These are phyloP conservation scores for Colletotrichum spinosum DNA, from an alignment of 2,329 filamentous ascomycete species.

Conservation along the genomic window DNA sequence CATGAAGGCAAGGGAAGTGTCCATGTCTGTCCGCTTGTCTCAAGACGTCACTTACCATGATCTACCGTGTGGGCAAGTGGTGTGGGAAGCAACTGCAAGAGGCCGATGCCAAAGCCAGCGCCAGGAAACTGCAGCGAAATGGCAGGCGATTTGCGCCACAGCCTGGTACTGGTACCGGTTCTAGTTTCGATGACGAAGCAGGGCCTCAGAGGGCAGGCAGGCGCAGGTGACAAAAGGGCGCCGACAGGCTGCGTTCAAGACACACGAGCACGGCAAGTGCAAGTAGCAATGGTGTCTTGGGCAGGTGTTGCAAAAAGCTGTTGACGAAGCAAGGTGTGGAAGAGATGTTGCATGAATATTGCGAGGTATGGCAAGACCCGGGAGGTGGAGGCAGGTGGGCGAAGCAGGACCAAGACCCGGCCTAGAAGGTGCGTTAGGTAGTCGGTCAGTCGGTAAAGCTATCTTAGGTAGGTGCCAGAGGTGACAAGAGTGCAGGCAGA, in stretches of 20 bases:
- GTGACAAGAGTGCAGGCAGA: conserved; percentile 7
- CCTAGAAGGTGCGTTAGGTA: background rate
- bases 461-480: conserved; percentile 14
- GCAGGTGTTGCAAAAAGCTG: conserved; percentile 1
- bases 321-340: conserved; percentile 17
- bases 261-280: conserved; percentile 27
- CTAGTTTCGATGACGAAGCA: conserved; percentile 31
- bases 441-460: conserved; percentile 3
- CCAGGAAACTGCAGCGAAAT: conserved; percentile 21
- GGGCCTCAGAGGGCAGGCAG: conserved; percentile 29
- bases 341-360: conserved; percentile 36
- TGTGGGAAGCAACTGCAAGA: conserved; percentile 21
- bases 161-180: conserved; percentile 7
- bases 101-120: conserved; percentile 19
- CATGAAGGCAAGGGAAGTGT: conserved; percentile 13
- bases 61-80: conserved; percentile 19
- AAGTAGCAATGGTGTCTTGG: conserved; percentile 29
- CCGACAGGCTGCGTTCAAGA: conserved; percentile 29
- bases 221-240: conserved; percentile 17
- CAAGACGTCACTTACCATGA: conserved; percentile 31
- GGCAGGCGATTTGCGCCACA: conserved; percentile 31
- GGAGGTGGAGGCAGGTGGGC: conserved; percentile 34
- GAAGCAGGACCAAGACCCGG: conserved; percentile 23
- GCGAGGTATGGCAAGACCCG: conserved; percentile 30
- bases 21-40: conserved; percentile 4